Percentiles rank a stretch among this genome's conserved stretches.
Conservation (phyloP, 2,329 filamentous ascomycete genomes). For the Penicillium sp. region DNA sequence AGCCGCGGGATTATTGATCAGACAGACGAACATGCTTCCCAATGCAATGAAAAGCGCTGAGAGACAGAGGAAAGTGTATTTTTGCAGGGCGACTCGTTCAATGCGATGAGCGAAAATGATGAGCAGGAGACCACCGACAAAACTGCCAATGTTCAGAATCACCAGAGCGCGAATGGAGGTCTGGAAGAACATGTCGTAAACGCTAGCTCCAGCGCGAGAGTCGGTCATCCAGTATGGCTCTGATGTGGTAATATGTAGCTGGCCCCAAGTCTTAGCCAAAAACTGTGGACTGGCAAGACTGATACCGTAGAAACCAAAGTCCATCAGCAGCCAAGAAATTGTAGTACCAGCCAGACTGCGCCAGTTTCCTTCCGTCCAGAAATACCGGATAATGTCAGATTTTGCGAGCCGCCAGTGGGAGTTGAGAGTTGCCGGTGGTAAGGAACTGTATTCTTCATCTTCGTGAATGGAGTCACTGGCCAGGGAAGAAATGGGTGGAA, state of each 20-base stretch:
- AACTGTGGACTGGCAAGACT: conserved; percentile 48
- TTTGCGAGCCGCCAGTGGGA: conserved; percentile 42
- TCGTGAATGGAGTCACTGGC: conserved; percentile 25
- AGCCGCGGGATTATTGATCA: conserved; percentile 35
- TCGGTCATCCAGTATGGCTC: conserved; percentile 40
- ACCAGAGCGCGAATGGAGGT: conserved; percentile 42
- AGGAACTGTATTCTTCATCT: conserved; percentile 19
- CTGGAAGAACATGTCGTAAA: conserved; percentile 41
- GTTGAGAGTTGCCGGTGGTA: conserved; percentile 41
- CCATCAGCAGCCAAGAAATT: conserved; percentile 56
- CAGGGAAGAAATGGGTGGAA: conserved; percentile 28
- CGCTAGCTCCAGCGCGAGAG: conserved; percentile 40
- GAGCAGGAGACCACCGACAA: conserved; percentile 43
- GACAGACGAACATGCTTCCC: conserved; percentile 43
- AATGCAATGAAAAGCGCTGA: conserved; percentile 45
- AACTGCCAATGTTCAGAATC: conserved; percentile 43
- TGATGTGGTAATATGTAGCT: conserved; percentile 27
- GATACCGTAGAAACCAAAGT: conserved; percentile 60
- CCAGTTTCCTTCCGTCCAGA: conserved; percentile 47
- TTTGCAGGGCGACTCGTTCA: conserved; percentile 46
- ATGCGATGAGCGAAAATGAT: conserved; percentile 42
- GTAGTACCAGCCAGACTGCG: conserved; percentile 47
- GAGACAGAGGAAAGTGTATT: conserved; percentile 45
- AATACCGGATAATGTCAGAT: conserved; percentile 42
- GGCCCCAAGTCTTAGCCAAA: conserved; percentile 43